Percentiles rank a stretch among this genome's conserved stretches.
Conservation (phyloP, 75 land plant species). For the Selaginella moellendorffii region DNA sequence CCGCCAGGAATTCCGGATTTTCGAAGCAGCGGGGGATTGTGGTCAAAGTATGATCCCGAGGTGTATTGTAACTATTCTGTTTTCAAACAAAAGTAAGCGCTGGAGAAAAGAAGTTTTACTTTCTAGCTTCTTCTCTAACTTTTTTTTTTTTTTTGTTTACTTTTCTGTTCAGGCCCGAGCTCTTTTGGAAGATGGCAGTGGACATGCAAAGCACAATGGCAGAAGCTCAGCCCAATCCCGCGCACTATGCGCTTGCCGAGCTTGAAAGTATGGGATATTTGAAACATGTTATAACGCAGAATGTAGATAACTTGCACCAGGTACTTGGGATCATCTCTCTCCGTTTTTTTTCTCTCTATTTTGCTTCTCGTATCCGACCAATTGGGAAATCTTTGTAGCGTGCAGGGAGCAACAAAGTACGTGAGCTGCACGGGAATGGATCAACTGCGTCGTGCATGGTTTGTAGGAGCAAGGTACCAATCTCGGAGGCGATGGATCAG, state of each 20-base stretch:
- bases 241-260: constrained; percentile 22
- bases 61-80: constrained; percentile 16
- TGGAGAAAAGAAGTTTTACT: no score
- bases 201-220: constrained; percentile 21
- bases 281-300: constrained; percentile 23
- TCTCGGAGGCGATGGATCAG: constrained; percentile 6
- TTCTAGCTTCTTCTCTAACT: no score
- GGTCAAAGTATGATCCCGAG: constrained; percentile 23
- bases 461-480: constrained; percentile 13
- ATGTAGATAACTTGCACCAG: constrained; percentile 29
- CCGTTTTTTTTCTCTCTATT: background rate
- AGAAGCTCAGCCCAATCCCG: constrained; percentile 21
- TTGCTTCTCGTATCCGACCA: background rate
- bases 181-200: constrained; percentile 28
- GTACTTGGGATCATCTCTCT: background rate
- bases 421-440: constrained; percentile 26
- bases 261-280: constrained; percentile 15
- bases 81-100: constrained; percentile 12
- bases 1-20: constrained; percentile 29
- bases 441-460: constrained; percentile 19
- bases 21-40: constrained; percentile 24
- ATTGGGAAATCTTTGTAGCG: constrained; percentile 5
- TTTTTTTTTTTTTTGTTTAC: no score
- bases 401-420: constrained; percentile 17
- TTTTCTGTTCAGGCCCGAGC: constrained; percentile 17